phyloP scores from a whole-genome alignment of 192 early-diverging fungal genomes.

The Backusella australiensis region DNA sequence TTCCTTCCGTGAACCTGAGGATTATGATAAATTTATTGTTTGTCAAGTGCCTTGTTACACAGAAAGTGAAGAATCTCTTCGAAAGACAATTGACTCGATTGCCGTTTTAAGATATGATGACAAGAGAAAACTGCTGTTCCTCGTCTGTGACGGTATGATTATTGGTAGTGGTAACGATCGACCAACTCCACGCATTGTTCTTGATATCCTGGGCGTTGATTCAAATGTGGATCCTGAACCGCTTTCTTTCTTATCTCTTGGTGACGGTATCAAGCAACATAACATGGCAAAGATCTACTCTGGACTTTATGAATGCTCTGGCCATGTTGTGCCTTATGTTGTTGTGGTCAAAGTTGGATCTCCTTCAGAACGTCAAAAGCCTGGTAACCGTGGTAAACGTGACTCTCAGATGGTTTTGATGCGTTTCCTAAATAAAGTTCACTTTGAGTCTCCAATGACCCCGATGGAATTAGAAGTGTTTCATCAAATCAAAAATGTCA shows the following conservation, averaged over 20 bases:
- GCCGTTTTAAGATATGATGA: conserved; percentile 91
- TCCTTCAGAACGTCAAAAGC: conserved; percentile 78
- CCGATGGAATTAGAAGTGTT: conserved; percentile 96
- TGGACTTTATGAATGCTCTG: conserved; percentile 90
- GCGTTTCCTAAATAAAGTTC: conserved; percentile 95
- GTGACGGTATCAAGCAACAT: conserved; percentile 89
- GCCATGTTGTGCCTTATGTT: conserved; percentile 93
- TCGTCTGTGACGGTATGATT: conserved; percentile 97
- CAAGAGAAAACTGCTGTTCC: conserved; percentile 95
- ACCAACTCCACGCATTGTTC: conserved; percentile 93
- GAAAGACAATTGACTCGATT: conserved; percentile 93
- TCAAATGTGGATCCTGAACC: conserved; percentile 81
- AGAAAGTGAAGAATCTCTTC: conserved; percentile 92
- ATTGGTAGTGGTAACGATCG: conserved; percentile 95
- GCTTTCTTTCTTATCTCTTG: conserved; percentile 83
- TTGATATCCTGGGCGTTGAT: conserved; percentile 94
- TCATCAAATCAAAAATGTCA: conserved; percentile 98
- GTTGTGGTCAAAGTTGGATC: conserved; percentile 96
- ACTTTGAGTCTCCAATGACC: conserved; percentile 91
- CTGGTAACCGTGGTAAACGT: conserved; percentile 97
- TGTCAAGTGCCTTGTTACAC: conserved; percentile 98
- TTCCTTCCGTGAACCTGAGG: conserved; percentile 70
- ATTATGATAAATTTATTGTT: conserved; percentile 89
- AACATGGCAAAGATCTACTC: conserved; percentile 98
- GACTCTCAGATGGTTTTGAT: conserved; percentile 98